Conservation (phyloP, 208 protist species). For the Wallacemonas sp. region DNA sequence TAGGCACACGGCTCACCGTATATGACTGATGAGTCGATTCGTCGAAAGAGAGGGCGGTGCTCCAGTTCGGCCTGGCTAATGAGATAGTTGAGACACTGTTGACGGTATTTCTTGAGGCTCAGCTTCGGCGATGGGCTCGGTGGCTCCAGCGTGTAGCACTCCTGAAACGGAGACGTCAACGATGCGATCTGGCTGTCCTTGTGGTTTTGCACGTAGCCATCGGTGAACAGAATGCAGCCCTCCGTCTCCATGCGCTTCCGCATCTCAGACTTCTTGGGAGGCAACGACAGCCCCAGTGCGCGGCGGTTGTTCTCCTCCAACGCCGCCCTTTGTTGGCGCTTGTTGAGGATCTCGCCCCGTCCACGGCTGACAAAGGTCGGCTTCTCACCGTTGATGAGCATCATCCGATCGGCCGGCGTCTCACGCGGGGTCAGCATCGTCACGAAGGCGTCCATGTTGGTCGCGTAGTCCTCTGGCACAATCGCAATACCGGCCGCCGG, state of each 20-base stretch:
- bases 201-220: background rate
- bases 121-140: background rate
- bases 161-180: background rate
- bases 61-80: background rate
- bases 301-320: slow-evolving; percentile 9
- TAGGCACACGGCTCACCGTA: slow-evolving; percentile 1
- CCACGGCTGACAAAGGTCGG: slow-evolving; percentile 4
- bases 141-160: background rate
- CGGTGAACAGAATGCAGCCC: slow-evolving; percentile 7
- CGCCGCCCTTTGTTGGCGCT: background rate
- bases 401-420: background rate
- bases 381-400: slow-evolving; percentile 9
- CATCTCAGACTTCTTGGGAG: background rate
- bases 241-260: slow-evolving; percentile 2
- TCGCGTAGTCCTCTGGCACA: background rate
- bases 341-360: background rate
- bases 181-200: background rate
- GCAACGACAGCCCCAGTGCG: background rate
- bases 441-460: slow-evolving; percentile 7
- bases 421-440: background rate
- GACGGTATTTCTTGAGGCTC: background rate
- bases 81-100: background rate
- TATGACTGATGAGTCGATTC: background rate
- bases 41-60: slow-evolving; percentile 1
- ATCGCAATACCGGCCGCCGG: slow-evolving; percentile 1